A percentile compares a stretch with the other conserved stretches of the same genome.
These are phyloP conservation scores for Lagerstroemia speciosa DNA, from an alignment of 345 rosid genomes.

Conservation along the genomic window DNA sequence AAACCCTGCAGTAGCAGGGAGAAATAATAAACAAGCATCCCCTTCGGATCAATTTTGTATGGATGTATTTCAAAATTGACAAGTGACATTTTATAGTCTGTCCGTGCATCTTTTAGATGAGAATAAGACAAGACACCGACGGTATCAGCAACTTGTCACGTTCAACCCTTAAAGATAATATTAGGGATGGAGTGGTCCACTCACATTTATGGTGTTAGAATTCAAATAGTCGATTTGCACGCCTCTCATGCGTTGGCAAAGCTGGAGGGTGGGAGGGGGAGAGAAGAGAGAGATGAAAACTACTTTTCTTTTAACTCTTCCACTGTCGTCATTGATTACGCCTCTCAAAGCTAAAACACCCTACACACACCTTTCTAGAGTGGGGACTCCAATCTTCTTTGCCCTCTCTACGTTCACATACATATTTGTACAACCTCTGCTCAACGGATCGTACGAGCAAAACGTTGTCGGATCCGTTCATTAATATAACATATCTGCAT, in stretches of 20 bases:
- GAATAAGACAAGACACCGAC: not conserved
- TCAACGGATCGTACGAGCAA: no score
- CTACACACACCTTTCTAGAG: slow-evolving; percentile 11
- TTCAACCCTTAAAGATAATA: not conserved
- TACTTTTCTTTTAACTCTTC: slow-evolving; percentile 1
- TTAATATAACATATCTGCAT: not conserved
- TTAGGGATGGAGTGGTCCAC: not conserved
- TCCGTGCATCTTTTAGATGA: not conserved
- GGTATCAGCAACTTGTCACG: not conserved
- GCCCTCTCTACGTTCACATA: no score
- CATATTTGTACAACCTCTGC: no score
- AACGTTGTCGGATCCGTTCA: no score
- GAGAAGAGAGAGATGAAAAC: not conserved
- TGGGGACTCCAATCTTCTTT: slow-evolving; percentile 20
- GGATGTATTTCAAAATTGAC: no score
- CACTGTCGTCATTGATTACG: slow-evolving; percentile 30
- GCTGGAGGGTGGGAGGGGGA: not conserved
- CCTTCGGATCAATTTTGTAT: no score
- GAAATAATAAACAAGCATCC: no score
- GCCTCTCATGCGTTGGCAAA: not conserved
- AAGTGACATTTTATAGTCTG: not conserved
- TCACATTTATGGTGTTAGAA: not conserved
- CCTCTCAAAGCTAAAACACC: slow-evolving; percentile 5
- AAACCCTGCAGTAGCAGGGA: no score
- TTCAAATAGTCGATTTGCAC: not conserved